These are phyloP conservation scores for Gentiana macrophylla DNA, from an alignment of 257 asterid genomes.

Conservation along the genomic window DNA sequence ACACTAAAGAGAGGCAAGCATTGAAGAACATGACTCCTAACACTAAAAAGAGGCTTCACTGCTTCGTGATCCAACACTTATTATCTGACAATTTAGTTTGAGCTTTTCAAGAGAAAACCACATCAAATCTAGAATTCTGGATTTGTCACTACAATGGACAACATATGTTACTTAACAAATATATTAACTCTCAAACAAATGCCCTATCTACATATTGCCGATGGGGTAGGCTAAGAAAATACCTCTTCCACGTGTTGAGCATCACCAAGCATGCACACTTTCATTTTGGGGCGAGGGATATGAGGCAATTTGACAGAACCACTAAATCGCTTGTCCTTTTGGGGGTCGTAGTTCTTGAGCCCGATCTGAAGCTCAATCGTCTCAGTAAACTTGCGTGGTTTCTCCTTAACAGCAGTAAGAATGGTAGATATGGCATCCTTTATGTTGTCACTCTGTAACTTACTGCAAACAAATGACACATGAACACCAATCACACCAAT, in stretches of 20 bases:
- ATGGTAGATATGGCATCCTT: slow-evolving; percentile 18
- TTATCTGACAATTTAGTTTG: slow-evolving; percentile 8
- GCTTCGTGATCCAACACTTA: slow-evolving; percentile 6
- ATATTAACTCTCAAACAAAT: too few species aligned
- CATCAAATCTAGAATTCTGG: too few species aligned
- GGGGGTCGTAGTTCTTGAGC: slow-evolving; percentile 23
- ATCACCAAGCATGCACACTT: slow-evolving; percentile 32
- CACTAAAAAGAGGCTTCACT: slow-evolving; percentile 3
- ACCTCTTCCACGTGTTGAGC: slow-evolving; percentile 25
- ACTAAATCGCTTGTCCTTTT: slow-evolving; percentile 26
- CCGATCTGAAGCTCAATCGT: slow-evolving; percentile 28
- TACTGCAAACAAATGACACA: slow-evolving; percentile 8
- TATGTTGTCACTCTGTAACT: slow-evolving; percentile 28
- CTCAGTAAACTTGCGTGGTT: slow-evolving; percentile 16
- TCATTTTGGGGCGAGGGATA: slow-evolving; percentile 31
- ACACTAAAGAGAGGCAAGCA: too few species aligned
- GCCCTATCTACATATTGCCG: too few species aligned
- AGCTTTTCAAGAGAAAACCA: not conserved
- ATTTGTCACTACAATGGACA: too few species aligned
- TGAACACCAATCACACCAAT: too few species aligned
- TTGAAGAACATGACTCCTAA: too few species aligned
- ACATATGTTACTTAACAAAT: too few species aligned
- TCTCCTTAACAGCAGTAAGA: slow-evolving; percentile 9
- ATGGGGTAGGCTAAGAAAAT: not conserved
- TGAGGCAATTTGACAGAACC: slow-evolving; percentile 29